A percentile compares a stretch with the other conserved stretches of the same genome.
Conservation (phyloP, 2,329 filamentous ascomycete genomes). For the Cadophora sp. region DNA sequence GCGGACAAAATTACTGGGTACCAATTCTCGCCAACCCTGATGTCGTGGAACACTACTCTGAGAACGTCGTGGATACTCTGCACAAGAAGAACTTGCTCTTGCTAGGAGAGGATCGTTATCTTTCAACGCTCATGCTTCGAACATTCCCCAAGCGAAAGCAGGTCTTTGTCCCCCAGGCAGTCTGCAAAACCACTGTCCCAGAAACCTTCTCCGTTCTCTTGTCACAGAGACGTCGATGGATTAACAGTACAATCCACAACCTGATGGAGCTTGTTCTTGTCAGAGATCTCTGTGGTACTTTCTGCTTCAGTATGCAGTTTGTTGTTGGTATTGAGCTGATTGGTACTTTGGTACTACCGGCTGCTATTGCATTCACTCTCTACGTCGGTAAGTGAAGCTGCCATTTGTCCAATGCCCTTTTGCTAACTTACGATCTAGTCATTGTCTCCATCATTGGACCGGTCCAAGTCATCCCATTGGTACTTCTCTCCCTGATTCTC, state of each 20-base stretch:
- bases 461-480: constrained; percentile 86
- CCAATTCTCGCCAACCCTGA: constrained; percentile 98
- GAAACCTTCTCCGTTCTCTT: constrained; percentile 91
- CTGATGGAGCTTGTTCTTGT: constrained; percentile 97
- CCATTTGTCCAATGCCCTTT: not conserved
- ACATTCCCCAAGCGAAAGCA: constrained; percentile 99
- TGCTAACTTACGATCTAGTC: constrained; percentile 57
- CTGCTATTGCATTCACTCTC: constrained; percentile 95
- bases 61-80: constrained; percentile 97
- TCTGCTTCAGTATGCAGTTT: constrained; percentile 99
- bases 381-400: constrained; percentile 78
- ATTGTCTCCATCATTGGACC: constrained; percentile 83
- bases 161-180: constrained; percentile 96
- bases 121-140: constrained; percentile 96
- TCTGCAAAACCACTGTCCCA: constrained; percentile 98
- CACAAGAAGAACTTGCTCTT: constrained; percentile 97
- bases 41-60: constrained; percentile 98
- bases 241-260: constrained; percentile 99
- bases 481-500: constrained; percentile 88
- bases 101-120: constrained; percentile 91
- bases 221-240: constrained; percentile 96
- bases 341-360: constrained; percentile 92
- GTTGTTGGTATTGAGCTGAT: constrained; percentile 95
- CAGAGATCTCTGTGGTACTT: constrained; percentile 94
- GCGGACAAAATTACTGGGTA: constrained; percentile 99